These are phyloP conservation scores for Aureobasidium subglaciale DNA, from an alignment of 2,329 filamentous ascomycete genomes.

Conservation along the genomic window DNA sequence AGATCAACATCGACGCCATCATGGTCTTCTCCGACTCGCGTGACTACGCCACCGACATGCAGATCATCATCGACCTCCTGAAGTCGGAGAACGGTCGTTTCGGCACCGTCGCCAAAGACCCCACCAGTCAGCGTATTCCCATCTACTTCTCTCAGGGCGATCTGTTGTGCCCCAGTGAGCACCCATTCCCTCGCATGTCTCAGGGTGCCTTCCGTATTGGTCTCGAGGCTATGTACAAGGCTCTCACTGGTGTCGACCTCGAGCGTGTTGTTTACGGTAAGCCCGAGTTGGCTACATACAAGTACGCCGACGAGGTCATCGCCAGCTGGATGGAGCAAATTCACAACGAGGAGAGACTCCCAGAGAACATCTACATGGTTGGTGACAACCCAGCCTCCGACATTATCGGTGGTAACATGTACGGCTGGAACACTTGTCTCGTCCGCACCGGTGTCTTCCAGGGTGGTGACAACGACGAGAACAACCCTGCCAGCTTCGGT, in stretches of 20 bases:
- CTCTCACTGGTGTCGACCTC: conserved; percentile 61
- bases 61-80: conserved; percentile 68
- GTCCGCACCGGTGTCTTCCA: conserved; percentile 74
- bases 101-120: conserved; percentile 58
- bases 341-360: conserved; percentile 63
- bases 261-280: conserved; percentile 73
- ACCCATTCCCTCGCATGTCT: conserved; percentile 59
- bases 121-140: conserved; percentile 58
- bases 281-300: conserved; percentile 68
- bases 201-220: conserved; percentile 70
- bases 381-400: conserved; percentile 69
- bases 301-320: conserved; percentile 68
- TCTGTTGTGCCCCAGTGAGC: conserved; percentile 48
- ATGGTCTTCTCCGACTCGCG: conserved; percentile 68
- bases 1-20: conserved; percentile 66
- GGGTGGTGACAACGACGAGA: conserved; percentile 66
- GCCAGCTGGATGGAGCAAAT: conserved; percentile 68
- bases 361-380: conserved; percentile 68
- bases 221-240: conserved; percentile 66
- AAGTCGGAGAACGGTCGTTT: conserved; percentile 61
- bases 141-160: conserved; percentile 67
- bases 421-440: conserved; percentile 74
- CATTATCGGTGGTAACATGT: conserved; percentile 71
- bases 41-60: conserved; percentile 68
- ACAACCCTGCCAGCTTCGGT: conserved; percentile 71